Evolutionary conservation across 768 basidiomycete genomes (phyloP).

Genomic region (Candolleomyces aberdarensis): DNA sequence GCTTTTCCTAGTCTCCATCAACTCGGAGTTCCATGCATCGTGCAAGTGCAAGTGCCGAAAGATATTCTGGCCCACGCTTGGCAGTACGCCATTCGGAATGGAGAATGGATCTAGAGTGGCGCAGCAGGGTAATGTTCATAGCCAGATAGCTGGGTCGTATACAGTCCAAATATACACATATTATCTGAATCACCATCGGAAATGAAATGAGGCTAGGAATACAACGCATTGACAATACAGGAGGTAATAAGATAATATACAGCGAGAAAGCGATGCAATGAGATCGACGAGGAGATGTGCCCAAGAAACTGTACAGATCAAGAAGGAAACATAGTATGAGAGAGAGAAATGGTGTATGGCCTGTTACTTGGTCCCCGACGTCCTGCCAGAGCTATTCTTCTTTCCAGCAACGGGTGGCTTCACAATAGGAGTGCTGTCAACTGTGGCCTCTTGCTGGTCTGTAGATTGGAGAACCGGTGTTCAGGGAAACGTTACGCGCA

Average conservation of each 20-base stretch:
- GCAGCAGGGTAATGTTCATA: too few species aligned
- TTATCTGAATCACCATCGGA: not conserved
- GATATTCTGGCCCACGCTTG: too few species aligned
- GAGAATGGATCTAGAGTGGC: too few species aligned
- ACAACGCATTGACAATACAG: not conserved
- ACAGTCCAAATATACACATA: too few species aligned
- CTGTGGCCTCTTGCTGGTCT: not conserved
- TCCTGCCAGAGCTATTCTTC: not conserved
- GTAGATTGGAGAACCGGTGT: not conserved
- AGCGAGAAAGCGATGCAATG: not conserved
- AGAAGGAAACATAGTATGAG: not conserved
- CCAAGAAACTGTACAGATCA: not conserved
- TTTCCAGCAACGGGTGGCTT: not conserved
- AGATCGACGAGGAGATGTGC: not conserved
- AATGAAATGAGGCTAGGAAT: not conserved
- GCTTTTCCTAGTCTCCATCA: too few species aligned
- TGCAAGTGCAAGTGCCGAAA: too few species aligned
- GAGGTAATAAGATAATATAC: not conserved
- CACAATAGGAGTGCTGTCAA: not conserved
- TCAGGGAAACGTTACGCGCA: not conserved
- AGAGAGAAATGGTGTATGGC: not conserved
- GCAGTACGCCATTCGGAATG: too few species aligned
- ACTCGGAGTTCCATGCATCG: too few species aligned
- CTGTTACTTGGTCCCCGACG: not conserved
- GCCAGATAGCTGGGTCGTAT: too few species aligned